A percentile compares a stretch with the other conserved stretches of the same genome.
phyloP scores from a whole-genome alignment of 768 basidiomycete species.

The Mycena metata region DNA sequence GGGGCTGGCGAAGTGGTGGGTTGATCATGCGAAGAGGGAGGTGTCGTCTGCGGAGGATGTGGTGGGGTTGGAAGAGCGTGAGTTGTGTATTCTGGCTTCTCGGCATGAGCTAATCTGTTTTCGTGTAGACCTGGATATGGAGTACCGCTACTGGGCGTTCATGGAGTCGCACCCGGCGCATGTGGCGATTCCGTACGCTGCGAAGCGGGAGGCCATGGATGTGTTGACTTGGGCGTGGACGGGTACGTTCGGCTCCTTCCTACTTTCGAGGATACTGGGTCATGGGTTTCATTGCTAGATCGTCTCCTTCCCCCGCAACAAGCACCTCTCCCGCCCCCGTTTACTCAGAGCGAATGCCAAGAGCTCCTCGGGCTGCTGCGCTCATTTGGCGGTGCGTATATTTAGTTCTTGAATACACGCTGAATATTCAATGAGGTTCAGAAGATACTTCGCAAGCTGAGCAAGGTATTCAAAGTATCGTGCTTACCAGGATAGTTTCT shows the following conservation, averaged over 20 bases:
- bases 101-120: not conserved
- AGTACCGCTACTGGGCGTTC: conserved; percentile 87
- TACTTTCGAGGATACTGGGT: not conserved
- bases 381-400: conserved; percentile 50
- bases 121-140: conserved; percentile 75
- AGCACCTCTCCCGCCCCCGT: conserved; percentile 71
- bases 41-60: conserved; percentile 53
- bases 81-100: conserved; percentile 42
- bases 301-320: conserved; percentile 72
- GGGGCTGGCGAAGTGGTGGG: conserved; percentile 66
- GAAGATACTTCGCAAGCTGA: conserved; percentile 44
- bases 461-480: conserved; percentile 58
- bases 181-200: conserved; percentile 64
- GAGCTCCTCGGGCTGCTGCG: conserved; percentile 75
- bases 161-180: conserved; percentile 87
- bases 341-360: conserved; percentile 82
- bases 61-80: conserved; percentile 58
- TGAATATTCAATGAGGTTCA: not conserved
- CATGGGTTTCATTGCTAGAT: conserved; percentile 54
- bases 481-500: conserved; percentile 75
- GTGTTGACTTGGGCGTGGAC: conserved; percentile 87
- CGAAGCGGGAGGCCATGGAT: conserved; percentile 78
- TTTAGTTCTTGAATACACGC: not conserved
- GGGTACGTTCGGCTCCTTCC: conserved; percentile 52
- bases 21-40: conserved; percentile 72